Evolutionary conservation across 2,329 filamentous ascomycete species (phyloP).

Genomic region (Rhinocladiella mackenziei): DNA sequence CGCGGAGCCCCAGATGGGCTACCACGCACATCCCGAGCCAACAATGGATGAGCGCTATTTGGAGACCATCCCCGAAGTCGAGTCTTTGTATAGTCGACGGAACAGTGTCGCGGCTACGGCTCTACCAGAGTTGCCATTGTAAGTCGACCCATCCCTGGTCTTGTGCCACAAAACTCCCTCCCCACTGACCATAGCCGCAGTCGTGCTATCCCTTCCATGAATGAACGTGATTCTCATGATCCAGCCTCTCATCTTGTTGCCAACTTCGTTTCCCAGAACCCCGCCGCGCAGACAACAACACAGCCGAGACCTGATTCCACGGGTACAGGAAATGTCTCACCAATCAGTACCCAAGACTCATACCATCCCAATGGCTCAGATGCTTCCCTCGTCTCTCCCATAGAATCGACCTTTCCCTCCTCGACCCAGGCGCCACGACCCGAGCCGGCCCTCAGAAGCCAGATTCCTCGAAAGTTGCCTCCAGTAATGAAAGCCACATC

Average conservation of each 20-base stretch:
- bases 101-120: slow-evolving; percentile 29
- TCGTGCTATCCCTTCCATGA: slow-evolving; percentile 27
- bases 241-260: slow-evolving; percentile 48
- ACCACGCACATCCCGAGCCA: slow-evolving; percentile 22
- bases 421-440: slow-evolving; percentile 23
- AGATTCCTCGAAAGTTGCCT: slow-evolving; percentile 28
- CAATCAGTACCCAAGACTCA: slow-evolving; percentile 29
- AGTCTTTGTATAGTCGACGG: slow-evolving; percentile 33
- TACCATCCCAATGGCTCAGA: slow-evolving; percentile 22
- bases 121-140: slow-evolving; percentile 41
- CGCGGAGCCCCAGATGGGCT: slow-evolving; percentile 22
- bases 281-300: slow-evolving; percentile 12
- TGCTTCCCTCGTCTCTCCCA: slow-evolving; percentile 27
- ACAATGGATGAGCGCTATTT: slow-evolving; percentile 43
- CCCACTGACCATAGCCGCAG: slow-evolving; percentile 22
- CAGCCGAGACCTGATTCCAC: slow-evolving; percentile 13
- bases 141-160: slow-evolving; percentile 23
- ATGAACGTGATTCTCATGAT: slow-evolving; percentile 17
- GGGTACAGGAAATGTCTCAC: slow-evolving; percentile 22
- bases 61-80: slow-evolving; percentile 36
- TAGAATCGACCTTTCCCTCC: slow-evolving; percentile 34
- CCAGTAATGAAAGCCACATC: slow-evolving; percentile 24
- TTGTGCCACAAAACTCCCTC: slow-evolving; percentile 5
- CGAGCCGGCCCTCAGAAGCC: slow-evolving; percentile 17
- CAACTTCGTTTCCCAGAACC: slow-evolving; percentile 58